Evolutionary conservation across 2,329 filamentous ascomycete species (phyloP).

Genomic region (Raffaelea albimanens): DNA sequence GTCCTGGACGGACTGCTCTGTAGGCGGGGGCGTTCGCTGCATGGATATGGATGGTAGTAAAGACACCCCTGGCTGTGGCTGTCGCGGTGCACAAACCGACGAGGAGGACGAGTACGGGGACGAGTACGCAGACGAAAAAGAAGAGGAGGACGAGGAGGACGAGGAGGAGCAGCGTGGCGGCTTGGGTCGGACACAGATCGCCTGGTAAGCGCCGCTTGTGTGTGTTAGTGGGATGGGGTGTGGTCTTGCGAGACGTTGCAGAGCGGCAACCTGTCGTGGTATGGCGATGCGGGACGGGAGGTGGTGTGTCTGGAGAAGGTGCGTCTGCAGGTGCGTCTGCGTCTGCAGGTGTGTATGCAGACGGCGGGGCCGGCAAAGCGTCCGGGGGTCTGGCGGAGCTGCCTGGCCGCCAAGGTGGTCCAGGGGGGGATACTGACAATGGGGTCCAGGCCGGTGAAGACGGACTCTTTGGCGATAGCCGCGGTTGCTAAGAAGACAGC

Average conservation of each 20-base stretch:
- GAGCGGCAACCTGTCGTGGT: constrained; percentile 1
- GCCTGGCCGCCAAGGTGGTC: no score
- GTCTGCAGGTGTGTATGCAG: no score
- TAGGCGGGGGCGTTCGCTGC: constrained; percentile 20
- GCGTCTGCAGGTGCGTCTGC: no score
- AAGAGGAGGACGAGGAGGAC: background rate
- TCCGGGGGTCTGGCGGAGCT: no score
- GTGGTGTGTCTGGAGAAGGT: no score
- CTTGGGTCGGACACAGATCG: constrained; percentile 9
- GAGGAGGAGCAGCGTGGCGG: background rate
- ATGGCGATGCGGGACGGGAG: background rate
- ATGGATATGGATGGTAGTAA: constrained; percentile 17
- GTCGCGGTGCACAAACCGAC: background rate
- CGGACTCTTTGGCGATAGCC: no score
- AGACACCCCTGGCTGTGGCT: no score
- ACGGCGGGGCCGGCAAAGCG: no score
- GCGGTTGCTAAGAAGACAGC: no score
- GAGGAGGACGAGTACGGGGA: background rate
- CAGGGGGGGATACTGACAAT: no score
- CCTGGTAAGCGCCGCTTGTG: constrained; percentile 5
- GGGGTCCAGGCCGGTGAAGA: no score
- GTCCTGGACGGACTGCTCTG: constrained; percentile 15
- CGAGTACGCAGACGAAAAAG: background rate
- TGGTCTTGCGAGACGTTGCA: constrained; percentile 11
- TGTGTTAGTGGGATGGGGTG: background rate